These are phyloP conservation scores for Pyracantha coccinea DNA, from an alignment of 331 rosid genomes.

Conservation along the genomic window DNA sequence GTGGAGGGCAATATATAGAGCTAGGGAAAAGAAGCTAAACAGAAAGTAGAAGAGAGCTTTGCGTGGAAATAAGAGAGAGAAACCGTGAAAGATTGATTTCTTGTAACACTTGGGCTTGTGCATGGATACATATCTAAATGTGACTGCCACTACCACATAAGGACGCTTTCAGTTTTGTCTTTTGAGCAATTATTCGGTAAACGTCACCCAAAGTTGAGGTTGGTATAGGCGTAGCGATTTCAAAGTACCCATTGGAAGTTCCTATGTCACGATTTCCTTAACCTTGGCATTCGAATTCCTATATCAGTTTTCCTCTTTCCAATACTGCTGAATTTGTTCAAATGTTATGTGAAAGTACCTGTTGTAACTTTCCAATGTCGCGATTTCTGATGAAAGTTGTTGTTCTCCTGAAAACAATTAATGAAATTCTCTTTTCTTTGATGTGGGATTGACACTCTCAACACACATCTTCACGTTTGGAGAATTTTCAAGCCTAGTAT, in stretches of 20 bases:
- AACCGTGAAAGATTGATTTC: slow-evolving; percentile 10
- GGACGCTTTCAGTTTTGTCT: slow-evolving; percentile 27
- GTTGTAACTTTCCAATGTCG: not conserved
- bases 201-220: not conserved
- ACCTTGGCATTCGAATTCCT: not conserved
- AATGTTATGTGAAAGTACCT: not conserved
- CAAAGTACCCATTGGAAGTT: not conserved
- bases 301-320: too few relatives aligned
- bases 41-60: slow-evolving; percentile 13
- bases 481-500: too few relatives aligned
- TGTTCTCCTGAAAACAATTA: too few relatives aligned
- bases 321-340: not conserved
- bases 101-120: slow-evolving; percentile 28
- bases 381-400: too few relatives aligned
- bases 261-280: not conserved
- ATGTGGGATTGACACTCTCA: too few relatives aligned
- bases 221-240: not conserved
- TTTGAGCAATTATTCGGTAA: not conserved
- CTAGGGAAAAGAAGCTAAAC: not conserved
- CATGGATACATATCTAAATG: slow-evolving; percentile 11
- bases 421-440: too few relatives aligned
- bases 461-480: rapidly evolving
- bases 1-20: not conserved
- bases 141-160: slow-evolving; percentile 15
- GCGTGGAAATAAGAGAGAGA: slow-evolving; percentile 19